These are phyloP conservation scores for Chlorella sorokiniana DNA, from an alignment of 139 green algal species.

Conservation along the genomic window DNA sequence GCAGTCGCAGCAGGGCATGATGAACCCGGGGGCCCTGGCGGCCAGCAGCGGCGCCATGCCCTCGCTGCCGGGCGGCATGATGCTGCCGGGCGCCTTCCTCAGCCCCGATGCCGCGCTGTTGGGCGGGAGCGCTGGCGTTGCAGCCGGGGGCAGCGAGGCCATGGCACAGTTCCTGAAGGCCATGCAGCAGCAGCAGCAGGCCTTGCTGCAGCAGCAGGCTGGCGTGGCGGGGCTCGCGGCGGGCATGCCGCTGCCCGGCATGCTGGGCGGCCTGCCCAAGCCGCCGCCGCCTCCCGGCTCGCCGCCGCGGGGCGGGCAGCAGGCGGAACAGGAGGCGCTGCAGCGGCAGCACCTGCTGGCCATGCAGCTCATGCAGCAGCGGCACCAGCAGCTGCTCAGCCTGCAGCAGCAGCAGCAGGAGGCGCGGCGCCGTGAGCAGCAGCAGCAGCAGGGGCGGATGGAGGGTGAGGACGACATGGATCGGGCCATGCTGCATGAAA, in stretches of 20 bases:
- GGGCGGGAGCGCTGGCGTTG: not conserved
- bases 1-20: not conserved
- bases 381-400: not conserved
- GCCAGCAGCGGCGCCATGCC: not conserved
- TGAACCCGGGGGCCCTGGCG: not conserved
- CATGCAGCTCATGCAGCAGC: not conserved
- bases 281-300: slow-evolving; percentile 15
- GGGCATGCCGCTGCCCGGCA: not conserved
- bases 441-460: not conserved
- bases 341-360: slow-evolving; percentile 12
- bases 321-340: not conserved
- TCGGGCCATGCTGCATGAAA: not conserved
- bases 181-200: slow-evolving; percentile 28
- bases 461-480: not conserved
- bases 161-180: not conserved
- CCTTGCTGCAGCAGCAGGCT: not conserved
- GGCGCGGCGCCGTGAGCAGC: not conserved
- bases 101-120: not conserved
- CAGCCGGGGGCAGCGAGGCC: not conserved
- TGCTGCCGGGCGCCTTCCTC: not conserved
- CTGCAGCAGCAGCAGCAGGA: slow-evolving; percentile 7
- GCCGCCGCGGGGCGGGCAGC: not conserved
- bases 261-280: not conserved
- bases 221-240: not conserved
- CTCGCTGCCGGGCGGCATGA: not conserved